phyloP scores from a whole-genome alignment of 2,329 filamentous ascomycete species.

The Verticillium nubilum region DNA sequence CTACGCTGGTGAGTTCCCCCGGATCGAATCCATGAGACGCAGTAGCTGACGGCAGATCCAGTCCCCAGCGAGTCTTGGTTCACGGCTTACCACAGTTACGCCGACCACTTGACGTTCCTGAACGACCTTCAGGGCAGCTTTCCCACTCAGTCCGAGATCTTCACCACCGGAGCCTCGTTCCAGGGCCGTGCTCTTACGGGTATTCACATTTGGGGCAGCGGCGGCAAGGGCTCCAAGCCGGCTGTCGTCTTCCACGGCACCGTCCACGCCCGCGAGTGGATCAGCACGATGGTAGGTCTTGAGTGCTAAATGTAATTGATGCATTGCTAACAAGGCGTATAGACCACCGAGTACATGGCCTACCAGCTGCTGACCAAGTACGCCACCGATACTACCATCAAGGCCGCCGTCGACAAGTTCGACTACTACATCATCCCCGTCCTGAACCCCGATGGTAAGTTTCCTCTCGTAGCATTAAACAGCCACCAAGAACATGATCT shows the following conservation, averaged over 20 bases:
- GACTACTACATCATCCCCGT: constrained; percentile 51
- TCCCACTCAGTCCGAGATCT: constrained; percentile 38
- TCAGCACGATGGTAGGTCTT: constrained; percentile 50
- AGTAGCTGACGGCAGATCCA: not conserved
- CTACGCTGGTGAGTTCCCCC: constrained; percentile 8
- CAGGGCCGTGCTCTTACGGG: constrained; percentile 52
- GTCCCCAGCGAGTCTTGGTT: constrained; percentile 37
- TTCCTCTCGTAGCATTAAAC: not conserved
- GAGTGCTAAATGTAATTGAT: too few relatives aligned
- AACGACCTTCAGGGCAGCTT: constrained; percentile 33
- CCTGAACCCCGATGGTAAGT: constrained; percentile 39
- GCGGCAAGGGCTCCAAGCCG: constrained; percentile 34
- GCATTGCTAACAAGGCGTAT: not conserved
- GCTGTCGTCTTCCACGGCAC: constrained; percentile 44
- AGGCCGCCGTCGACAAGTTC: constrained; percentile 45
- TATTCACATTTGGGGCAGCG: constrained; percentile 40
- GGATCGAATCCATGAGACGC: constrained; percentile 10
- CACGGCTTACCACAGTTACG: constrained; percentile 42
- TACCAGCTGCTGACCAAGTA: constrained; percentile 34
- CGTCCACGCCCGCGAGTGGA: constrained; percentile 50
- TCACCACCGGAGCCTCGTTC: constrained; percentile 37
- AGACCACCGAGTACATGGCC: constrained; percentile 40
- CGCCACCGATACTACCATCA: constrained; percentile 26
- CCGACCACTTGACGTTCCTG: constrained; percentile 42
- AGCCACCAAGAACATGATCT: not conserved